Evolutionary conservation across 768 basidiomycete genomes (phyloP).

Genomic region (Podaxis mareebaensis): DNA sequence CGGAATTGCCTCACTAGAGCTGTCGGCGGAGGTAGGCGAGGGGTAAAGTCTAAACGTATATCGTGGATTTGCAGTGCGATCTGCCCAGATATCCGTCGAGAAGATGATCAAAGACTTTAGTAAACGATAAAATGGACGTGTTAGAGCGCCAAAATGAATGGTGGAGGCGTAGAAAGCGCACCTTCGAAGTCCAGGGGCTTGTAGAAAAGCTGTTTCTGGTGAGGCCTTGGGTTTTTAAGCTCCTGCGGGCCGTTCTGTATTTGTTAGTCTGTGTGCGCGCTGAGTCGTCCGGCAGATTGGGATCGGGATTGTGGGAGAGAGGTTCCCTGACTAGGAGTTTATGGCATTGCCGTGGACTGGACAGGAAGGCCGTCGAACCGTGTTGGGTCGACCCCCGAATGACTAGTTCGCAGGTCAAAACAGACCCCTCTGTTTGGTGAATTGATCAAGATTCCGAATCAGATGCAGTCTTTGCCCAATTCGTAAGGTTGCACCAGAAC

Average conservation of each 20-base stretch:
- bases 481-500: conserved; percentile 11
- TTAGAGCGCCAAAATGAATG: neutral
- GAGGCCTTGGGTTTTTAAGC: conserved; percentile 14
- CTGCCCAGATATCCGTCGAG: conserved; percentile 13
- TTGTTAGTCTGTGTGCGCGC: conserved; percentile 9
- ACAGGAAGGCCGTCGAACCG: conserved; percentile 10
- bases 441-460: conserved; percentile 9
- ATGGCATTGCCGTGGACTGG: conserved; percentile 15
- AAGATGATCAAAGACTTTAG: conserved; percentile 7
- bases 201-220: conserved; percentile 12
- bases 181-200: conserved; percentile 11
- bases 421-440: neutral
- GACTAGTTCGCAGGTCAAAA: conserved; percentile 2
- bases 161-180: neutral
- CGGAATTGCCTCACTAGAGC: conserved; percentile 31
- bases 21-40: conserved; percentile 59
- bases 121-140: neutral
- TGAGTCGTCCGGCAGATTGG: conserved; percentile 1
- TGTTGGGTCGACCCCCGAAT: conserved; percentile 10
- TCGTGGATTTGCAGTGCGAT: conserved; percentile 14
- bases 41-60: conserved; percentile 20
- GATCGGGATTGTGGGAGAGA: conserved; percentile 14
- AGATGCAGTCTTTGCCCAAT: neutral
- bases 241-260: conserved; percentile 14
- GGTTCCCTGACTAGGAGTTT: conserved; percentile 8